Base-by-base conservation (phyloP, 1,284 basidiomycete species). In the Limonomyces culmigenus region DNA sequence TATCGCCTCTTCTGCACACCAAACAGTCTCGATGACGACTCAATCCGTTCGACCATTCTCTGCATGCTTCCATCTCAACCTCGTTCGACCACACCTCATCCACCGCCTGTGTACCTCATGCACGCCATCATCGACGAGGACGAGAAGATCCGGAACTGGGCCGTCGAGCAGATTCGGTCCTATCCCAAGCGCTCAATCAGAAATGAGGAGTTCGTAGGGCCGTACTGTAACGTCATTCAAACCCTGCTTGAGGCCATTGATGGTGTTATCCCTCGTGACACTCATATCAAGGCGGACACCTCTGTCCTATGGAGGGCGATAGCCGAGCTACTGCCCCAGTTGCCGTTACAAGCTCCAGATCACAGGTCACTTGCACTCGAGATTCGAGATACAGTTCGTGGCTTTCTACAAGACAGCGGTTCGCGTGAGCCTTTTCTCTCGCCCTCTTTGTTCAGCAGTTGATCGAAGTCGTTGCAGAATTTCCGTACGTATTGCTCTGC, bases 341-440 rank as follows among this genome's bases (percentile, higher is more conserved):
- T 78, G 20, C 75, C 78, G 13, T 47, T 56, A 17, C 55, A 64
- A 38, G 50, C 29, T 47, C 74, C 13, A 48, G 54, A 16, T 48
- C 53, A 6, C 56, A 49, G 34, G 43, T 50, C 25, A 49, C 50
- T 4, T 55, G 54, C 42, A 50, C 57, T 11, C 40, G 59, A 6
- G 60, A 70, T 42, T 47, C 75, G 38, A 62, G 67, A 18, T 63
- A 65, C 32, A 44, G 58, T 81, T 19, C 57, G 64, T 19, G 58
- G 65, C 18, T 76, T 81, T 50, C 50, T 85, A 42, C 68, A 73
- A 45, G 74, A 77, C 44, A 61, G 51, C 33, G 73, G 65, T 37
- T 52, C 63, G 42, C 68, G 80, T 84, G 48, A 53, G 79, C 72
- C 36, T 42, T 44, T 45, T 42, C 31, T 37, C n/a, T 42, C 36